Evolutionary conservation across 2,329 filamentous ascomycete species (phyloP), one percentile per base, ranked within the genome.

Genomic region (Aspergillus vadensis): DNA sequence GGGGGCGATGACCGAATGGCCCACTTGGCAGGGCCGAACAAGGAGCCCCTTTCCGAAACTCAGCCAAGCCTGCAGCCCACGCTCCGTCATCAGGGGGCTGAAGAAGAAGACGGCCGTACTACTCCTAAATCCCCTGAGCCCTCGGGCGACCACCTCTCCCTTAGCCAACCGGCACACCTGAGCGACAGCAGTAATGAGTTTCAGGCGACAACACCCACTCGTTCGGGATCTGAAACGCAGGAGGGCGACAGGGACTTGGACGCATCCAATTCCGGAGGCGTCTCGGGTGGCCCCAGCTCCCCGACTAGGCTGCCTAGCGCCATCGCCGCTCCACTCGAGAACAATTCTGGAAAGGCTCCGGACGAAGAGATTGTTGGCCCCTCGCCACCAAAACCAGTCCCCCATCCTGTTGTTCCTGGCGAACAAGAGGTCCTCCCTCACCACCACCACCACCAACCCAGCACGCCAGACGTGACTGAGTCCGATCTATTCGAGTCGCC

Each of bases 281-380:
- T 68, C 68, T 70, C 71, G 61, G 67, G 66, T 59, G 67, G 68
- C 63, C 65, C 69, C 67, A 65, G 67, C 64, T 68, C 69, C 65
- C 62, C 32, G 32, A 36, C 41, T 44, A 44, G 41, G 41, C 19
- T 44, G 41, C 41, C 72, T 72, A 73, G 71, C 66, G 71, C 67
- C 64, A 62, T 65, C 58, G 64, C 70, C 55, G 68, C 67, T 61
- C 70, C 72, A 72, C 72, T 65, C 62, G 59, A 65, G 65, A 64
- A 61, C 57, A 62, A 68, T 57, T 63, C 67, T 62, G 57, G 66
- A 63, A 67, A 65, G 54, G 61, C 63, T 64, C 61, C 67, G 60
- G 65, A 65, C 51, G 61, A 61, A 63, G 66, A 69, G 66, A 68
- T 66, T 68, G 61, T 63, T 57, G 63, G 44, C 62, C 52, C 53